Evolutionary conservation across 257 asterid species (phyloP), one percentile per base, ranked within the genome.

Genomic region (Plantago major): DNA sequence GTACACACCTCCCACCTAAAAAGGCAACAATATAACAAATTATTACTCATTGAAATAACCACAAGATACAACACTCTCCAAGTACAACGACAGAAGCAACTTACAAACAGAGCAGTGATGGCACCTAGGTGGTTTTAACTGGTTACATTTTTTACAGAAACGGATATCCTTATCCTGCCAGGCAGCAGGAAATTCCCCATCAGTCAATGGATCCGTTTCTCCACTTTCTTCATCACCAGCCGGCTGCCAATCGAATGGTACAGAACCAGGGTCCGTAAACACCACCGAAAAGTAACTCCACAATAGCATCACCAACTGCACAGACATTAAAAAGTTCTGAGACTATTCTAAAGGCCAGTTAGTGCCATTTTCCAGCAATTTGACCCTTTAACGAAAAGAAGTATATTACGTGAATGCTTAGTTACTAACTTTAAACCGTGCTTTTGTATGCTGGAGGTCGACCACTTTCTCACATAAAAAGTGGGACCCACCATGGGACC

Each of bases 261-360:
- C 89, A 19, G 62, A 44, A 22, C 93, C 93, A 1, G 93, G 93
- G 67, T 84, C 84, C 65, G 86, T 82, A 60, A 84, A 78, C 44
- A 84, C 84, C 55, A 82, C 88, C 17, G 89, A 78, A 67, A 84
- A 82, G 68, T 84, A 84, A 78, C 89, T 82, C 93, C 93, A 84
- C 17, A 84, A 70, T 65, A 84, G 82, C 93, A 84, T 79, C 70
- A 64, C 83, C 72, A 84, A 72, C 93, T 84, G 81, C 78, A 65
- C 22, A 40, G 46, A 52, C 56, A 62, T 58, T 40, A 11, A 33
- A 54, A 61, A 33, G 26, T 22, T 22, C 26, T 22, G 26, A 22
- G 26, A 22, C 26, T 22, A 22, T 22, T 22, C 26, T 22, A 22
- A 22, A 22, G 26, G 26, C 26, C 26, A 2, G 26, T 22, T 22